Conservation (phyloP, 306 rosid species). For the Citrullus colocynthis region DNA sequence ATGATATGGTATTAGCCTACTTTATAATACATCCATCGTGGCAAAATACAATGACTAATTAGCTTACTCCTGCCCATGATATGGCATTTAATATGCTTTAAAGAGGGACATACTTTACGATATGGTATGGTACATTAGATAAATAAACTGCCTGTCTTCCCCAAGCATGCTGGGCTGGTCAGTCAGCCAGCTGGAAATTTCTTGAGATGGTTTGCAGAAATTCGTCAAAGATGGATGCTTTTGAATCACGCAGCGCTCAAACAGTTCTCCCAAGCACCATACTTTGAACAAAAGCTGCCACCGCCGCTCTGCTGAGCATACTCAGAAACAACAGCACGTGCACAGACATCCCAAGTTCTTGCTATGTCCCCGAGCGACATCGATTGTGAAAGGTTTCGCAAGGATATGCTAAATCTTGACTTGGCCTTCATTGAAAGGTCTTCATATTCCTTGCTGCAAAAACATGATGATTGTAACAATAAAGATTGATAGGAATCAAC, state of each 20-base stretch:
- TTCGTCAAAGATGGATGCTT: not conserved
- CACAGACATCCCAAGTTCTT: constrained; percentile 74
- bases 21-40: not conserved
- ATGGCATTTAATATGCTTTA: not conserved
- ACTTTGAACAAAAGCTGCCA: constrained; percentile 86
- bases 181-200: not conserved
- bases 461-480: not conserved
- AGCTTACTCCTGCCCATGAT: not conserved
- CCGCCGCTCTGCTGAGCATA: constrained; percentile 84
- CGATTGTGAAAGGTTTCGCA: constrained; percentile 67
- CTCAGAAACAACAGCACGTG: constrained; percentile 59
- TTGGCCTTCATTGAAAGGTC: constrained; percentile 76
- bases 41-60: not conserved
- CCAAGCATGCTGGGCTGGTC: not conserved
- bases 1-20: too few species aligned
- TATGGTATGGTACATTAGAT: not conserved
- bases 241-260: constrained; percentile 33
- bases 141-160: not conserved
- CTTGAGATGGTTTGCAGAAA: not conserved
- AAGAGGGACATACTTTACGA: not conserved
- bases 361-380: constrained; percentile 72
- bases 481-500: not conserved
- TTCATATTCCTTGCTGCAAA: constrained; percentile 55
- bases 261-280: constrained; percentile 73
- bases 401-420: constrained; percentile 61